These are phyloP conservation scores for Peronospora belbahrii DNA, from an alignment of 352 stramenopile genomes.

Conservation along the genomic window DNA sequence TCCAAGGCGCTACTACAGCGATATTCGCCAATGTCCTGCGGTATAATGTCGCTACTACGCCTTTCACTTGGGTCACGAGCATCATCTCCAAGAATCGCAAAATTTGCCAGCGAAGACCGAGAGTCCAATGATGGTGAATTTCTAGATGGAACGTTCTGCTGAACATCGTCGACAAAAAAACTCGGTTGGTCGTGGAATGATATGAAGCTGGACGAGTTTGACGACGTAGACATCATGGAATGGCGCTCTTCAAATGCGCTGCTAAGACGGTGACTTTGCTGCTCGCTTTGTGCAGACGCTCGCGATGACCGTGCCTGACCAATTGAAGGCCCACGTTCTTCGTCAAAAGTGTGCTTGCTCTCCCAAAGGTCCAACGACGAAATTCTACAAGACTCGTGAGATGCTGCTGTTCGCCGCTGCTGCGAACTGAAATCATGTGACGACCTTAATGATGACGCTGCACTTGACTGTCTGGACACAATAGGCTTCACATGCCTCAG, in stretches of 20 bases:
- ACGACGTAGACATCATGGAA: constrained; percentile 4
- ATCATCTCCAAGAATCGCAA: constrained; percentile 27
- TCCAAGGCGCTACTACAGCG: constrained; percentile 5
- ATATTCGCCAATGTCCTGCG: not conserved
- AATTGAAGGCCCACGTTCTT: constrained; percentile 14
- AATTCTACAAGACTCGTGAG: constrained; percentile 16
- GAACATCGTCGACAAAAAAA: constrained; percentile 33
- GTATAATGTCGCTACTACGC: constrained; percentile 18
- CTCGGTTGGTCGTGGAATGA: constrained; percentile 15
- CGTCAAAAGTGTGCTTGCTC: constrained; percentile 22
- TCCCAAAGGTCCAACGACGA: constrained; percentile 16
- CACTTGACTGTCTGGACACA: constrained; percentile 14
- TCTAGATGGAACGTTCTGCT: constrained; percentile 17
- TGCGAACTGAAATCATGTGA: constrained; percentile 1
- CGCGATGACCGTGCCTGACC: not conserved
- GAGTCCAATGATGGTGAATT: constrained; percentile 15
- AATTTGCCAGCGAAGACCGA: constrained; percentile 20
- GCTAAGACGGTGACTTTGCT: constrained; percentile 9
- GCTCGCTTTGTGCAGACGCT: constrained; percentile 3
- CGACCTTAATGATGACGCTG: constrained; percentile 8
- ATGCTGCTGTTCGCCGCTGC: constrained; percentile 5
- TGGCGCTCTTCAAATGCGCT: constrained; percentile 16
- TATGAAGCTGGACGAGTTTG: constrained; percentile 12
- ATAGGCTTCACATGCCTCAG: not conserved
- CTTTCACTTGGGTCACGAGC: constrained; percentile 13